These are phyloP conservation scores for Syzygium oleosum DNA, from an alignment of 345 rosid genomes.

Conservation along the genomic window DNA sequence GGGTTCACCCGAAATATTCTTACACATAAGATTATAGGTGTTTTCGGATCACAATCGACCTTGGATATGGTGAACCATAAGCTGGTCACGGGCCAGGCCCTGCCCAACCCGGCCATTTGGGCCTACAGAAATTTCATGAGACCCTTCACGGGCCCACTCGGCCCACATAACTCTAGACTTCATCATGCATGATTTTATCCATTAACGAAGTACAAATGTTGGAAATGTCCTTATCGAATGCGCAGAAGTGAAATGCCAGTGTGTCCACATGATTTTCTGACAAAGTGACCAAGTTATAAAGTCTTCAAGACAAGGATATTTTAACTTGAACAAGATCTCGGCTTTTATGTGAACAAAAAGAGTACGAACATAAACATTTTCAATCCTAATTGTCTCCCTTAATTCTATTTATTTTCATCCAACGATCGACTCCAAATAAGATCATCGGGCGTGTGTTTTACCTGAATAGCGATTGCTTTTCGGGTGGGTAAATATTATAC, in stretches of 20 bases:
- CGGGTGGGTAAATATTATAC: accelerated
- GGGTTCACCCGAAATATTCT: neutral
- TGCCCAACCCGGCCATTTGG: neutral
- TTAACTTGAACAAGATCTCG: neutral
- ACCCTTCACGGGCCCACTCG: neutral
- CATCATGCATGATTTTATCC: neutral
- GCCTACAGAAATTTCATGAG: neutral
- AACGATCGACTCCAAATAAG: neutral
- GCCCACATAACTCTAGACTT: neutral
- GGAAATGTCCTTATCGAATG: neutral
- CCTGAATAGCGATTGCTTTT: accelerated
- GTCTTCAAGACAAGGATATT: neutral
- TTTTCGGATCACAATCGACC: neutral
- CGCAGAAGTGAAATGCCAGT: accelerated
- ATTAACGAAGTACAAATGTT: neutral
- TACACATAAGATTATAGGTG: neutral
- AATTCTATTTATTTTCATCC: neutral
- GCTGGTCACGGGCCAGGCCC: neutral
- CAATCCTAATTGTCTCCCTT: neutral
- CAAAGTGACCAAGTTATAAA: accelerated
- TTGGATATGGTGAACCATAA: neutral
- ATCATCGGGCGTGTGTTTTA: accelerated
- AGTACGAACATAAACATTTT: neutral
- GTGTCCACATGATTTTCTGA: neutral
- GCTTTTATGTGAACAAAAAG: neutral